Base-by-base conservation (phyloP, 2,329 filamentous ascomycete genomes). In the Phialocephala sp. region DNA sequence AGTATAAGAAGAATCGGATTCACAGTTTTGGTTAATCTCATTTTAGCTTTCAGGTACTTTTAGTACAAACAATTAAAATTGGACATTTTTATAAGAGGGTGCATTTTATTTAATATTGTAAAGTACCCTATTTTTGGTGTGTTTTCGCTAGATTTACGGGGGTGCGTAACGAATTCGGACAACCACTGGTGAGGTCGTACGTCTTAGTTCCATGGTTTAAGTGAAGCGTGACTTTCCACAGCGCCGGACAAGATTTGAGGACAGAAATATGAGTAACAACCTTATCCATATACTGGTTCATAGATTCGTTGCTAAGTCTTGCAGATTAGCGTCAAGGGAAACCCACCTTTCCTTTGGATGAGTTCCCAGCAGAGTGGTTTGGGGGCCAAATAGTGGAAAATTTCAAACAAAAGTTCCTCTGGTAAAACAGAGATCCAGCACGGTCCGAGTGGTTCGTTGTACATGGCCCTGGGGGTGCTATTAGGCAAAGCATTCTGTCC, bases 241-340 rank as follows among this genome's bases (percentile, higher is more conserved):
- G 9, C n/a, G 43, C 15, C 8, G 43, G 15, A 22, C 43, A 47
- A 8, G n/a, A 22, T 47, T 47, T 47, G 18, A 47, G 2, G n/a
- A 47, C 4, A 47, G 14, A 18, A 47, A 9, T 4, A 8, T 9
- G 43, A 4, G n/a, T 32, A 6, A 32, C 6, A 3, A 6, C 6
- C 27, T 32, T 6, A 32, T 32, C 27, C 27, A 32, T 32, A 32
- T 32, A 32, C 27, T 32, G 27, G 43, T 20, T 22, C 4, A 20
- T 47, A 22, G n/a, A 47, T 20, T 47, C 43, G 43, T n/a, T 20
- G 43, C 43, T 15, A 47, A 47, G 43, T 47, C 43, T 47, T 47
- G 43, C 43, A 47, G 8, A 47, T 15, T n/a, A 47, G n/a, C 43
- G n/a, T 2, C 3, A n/a, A 22, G 15, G n/a, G 43, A 20, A 47